Base-by-base conservation (phyloP, 768 basidiomycete genomes). In the Tephrocybe rancida region DNA sequence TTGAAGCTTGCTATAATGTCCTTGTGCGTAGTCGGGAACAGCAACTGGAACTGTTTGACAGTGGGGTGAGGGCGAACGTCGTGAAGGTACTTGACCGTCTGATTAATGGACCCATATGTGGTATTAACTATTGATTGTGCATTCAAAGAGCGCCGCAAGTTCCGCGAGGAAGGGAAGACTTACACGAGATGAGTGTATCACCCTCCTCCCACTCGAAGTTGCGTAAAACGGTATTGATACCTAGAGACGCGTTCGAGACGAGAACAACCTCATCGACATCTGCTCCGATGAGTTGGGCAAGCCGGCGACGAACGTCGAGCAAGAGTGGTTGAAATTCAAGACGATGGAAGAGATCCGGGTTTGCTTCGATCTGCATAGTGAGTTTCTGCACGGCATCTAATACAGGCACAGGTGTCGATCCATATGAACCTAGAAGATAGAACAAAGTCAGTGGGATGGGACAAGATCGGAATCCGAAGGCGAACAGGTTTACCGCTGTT, bases 401-500 rank as follows among this genome's bases (percentile, higher is more conserved):
- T 14, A 85, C 83, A 5, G 80, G 76, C 3, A 61, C 63, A 0
- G 84, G 79, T 0, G 77, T 57, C 5, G 80, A 74, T 3, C 84
- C 84, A 50, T 74, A 83, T 1, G 82, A 74, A 16, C 83, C 83
- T 83, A 51, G 10, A 38, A 41, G 21, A 19, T 8, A 21, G 21
- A 21, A 21, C 39, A 3, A 21, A 8, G 8, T 24, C 10, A 16
- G 18, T 21, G n/a, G n/a, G n/a, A n/a, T n/a, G n/a, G n/a, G n/a
- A n/a, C n/a, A n/a, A n/a, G n/a, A n/a, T n/a, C n/a, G n/a, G n/a
- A n/a, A n/a, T n/a, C n/a, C n/a, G n/a, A n/a, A n/a, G n/a, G n/a
- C n/a, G n/a, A n/a, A n/a, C n/a, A n/a, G n/a, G n/a, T 73, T 26
- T 47, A 85, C 88, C 87, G 47, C 84, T 74, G 61, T 90, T 88